Percentiles rank a stretch among this genome's conserved stretches.
Evolutionary conservation across 2,329 filamentous ascomycete species (phyloP).

Genomic region (Polytolypa hystricis): DNA sequence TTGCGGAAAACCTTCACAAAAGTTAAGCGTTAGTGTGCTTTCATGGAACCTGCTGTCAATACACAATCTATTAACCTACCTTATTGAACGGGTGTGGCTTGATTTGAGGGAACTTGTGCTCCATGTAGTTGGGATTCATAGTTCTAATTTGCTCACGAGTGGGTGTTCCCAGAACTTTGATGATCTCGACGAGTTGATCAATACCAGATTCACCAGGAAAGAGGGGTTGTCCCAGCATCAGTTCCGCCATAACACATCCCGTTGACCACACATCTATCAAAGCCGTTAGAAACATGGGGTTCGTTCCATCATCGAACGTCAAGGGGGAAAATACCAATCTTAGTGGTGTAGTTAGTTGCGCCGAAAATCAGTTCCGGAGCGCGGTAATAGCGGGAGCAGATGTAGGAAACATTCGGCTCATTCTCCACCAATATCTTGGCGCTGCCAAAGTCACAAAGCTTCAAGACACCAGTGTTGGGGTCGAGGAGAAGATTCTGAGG

Average conservation of each 20-base stretch:
- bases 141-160: constrained; percentile 97
- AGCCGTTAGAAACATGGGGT: constrained; percentile 9
- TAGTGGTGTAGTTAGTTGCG: constrained; percentile 98
- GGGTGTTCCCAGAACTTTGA: constrained; percentile 94
- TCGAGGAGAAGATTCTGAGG: constrained; percentile 94
- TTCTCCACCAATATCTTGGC: constrained; percentile 98
- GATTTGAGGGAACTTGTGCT: constrained; percentile 99
- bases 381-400: constrained; percentile 97
- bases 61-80: constrained; percentile 30
- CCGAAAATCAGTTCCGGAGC: constrained; percentile 97
- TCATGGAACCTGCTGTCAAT: neutral
- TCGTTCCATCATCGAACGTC: too few relatives aligned
- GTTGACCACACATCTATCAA: constrained; percentile 92
- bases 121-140: constrained; percentile 99
- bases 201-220: constrained; percentile 98
- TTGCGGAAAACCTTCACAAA: constrained; percentile 72
- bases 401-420: constrained; percentile 98
- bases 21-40: neutral
- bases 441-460: constrained; percentile 97
- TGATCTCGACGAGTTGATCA: constrained; percentile 96
- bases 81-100: constrained; percentile 99
- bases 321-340: constrained; percentile 92
- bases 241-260: constrained; percentile 96
- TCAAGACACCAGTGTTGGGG: constrained; percentile 79
- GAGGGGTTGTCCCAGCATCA: constrained; percentile 95